A percentile compares a stretch with the other conserved stretches of the same genome.
phyloP scores from a whole-genome alignment of 2,329 filamentous ascomycete species.

The Trichoderma atroviride region DNA sequence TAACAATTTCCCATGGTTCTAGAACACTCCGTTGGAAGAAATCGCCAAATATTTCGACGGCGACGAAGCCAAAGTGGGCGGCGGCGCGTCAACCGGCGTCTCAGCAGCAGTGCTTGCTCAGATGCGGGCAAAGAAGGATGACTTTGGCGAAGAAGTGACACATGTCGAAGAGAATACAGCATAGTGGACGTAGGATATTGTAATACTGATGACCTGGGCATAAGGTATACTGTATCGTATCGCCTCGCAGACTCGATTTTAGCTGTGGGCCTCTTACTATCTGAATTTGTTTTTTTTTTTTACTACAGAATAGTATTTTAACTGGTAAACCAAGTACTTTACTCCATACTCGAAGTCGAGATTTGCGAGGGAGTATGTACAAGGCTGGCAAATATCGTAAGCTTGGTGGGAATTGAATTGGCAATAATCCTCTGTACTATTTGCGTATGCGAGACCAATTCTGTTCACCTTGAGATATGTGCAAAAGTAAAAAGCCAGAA shows the following conservation, averaged over 20 bases:
- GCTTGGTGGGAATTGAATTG: too few species aligned
- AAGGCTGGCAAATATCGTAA: neutral
- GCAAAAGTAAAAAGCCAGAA: neutral
- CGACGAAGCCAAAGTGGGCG: slow-evolving; percentile 20
- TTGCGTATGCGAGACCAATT: neutral
- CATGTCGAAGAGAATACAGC: neutral
- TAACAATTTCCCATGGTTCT: neutral
- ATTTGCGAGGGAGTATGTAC: neutral
- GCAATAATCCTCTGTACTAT: too few species aligned
- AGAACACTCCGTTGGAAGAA: slow-evolving; percentile 20
- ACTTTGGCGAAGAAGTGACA: neutral
- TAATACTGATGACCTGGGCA: neutral
- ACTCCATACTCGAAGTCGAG: too few species aligned
- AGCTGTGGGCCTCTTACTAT: too few species aligned
- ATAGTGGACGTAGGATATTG: neutral
- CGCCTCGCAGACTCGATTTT: too few species aligned
- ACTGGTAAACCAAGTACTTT: too few species aligned
- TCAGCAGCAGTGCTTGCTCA: slow-evolving; percentile 14
- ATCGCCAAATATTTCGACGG: slow-evolving; percentile 22
- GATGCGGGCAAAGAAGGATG: slow-evolving; percentile 3
- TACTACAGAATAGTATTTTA: too few species aligned
- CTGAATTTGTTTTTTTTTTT: too few species aligned
- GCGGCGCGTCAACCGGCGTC: neutral
- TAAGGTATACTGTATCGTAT: too few species aligned
- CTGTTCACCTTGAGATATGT: neutral